A percentile compares a stretch with the other conserved stretches of the same genome.
Evolutionary conservation across 2,329 filamentous ascomycete genomes (phyloP).

Genomic region (Lizonia empirigonia): DNA sequence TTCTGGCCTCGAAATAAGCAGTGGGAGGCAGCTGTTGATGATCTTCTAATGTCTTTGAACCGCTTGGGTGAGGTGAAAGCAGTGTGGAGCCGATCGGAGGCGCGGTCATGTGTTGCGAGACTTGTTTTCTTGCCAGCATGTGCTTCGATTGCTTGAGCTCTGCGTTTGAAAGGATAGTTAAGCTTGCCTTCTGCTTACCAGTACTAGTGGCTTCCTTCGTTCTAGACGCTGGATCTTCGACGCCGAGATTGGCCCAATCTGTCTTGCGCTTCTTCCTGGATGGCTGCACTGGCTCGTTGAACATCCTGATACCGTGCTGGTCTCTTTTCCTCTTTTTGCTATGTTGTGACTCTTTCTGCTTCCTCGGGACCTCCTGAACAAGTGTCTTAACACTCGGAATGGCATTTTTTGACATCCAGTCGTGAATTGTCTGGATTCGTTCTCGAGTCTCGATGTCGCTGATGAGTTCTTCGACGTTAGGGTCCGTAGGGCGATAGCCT

Average conservation of each 20-base stretch:
- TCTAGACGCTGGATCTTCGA: background rate
- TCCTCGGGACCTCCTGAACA: background rate
- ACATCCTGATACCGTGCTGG: background rate
- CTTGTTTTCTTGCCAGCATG: background rate
- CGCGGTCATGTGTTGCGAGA: no score
- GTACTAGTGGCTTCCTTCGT: background rate
- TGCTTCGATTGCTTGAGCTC: background rate
- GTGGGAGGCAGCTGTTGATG: slow-evolving; percentile 27
- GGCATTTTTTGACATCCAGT: background rate
- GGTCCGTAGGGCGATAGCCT: slow-evolving; percentile 9
- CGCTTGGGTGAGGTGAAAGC: slow-evolving; percentile 14
- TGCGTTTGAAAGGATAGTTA: background rate
- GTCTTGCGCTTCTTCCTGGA: slow-evolving; percentile 10
- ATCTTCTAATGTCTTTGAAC: slow-evolving; percentile 24
- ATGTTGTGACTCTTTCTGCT: background rate
- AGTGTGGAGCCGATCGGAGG: background rate
- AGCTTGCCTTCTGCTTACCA: background rate
- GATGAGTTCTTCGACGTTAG: slow-evolving; percentile 9
- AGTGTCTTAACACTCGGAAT: background rate
- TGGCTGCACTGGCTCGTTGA: slow-evolving; percentile 1
- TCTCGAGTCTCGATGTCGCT: slow-evolving; percentile 4
- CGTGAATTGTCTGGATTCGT: background rate
- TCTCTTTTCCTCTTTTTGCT: slow-evolving; percentile 1
- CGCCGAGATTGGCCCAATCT: background rate
- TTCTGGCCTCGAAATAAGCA: slow-evolving; percentile 28